A percentile compares a stretch with the other conserved stretches of the same genome.
These are phyloP conservation scores for Blastobotrys indianensis DNA, from an alignment of 1,139 yeast species.

Conservation along the genomic window DNA sequence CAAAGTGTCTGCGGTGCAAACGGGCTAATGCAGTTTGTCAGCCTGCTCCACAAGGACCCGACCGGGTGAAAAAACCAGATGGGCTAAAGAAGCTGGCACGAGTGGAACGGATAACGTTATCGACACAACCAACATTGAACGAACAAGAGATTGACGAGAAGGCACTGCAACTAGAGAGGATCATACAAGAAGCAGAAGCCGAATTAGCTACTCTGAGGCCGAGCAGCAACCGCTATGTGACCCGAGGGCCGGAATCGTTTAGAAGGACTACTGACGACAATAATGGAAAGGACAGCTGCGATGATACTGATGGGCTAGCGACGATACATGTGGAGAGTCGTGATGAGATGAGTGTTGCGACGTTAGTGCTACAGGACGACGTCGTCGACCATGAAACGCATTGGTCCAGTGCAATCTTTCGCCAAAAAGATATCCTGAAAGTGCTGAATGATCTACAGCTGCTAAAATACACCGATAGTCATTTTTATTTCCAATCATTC, in stretches of 20 bases:
- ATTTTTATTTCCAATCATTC: slow-evolving; percentile 36
- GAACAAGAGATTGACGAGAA: slow-evolving; percentile 1
- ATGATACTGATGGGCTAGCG: neutral
- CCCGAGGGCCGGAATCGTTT: too few species aligned
- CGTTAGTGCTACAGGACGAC: slow-evolving; percentile 29
- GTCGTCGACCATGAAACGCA: slow-evolving; percentile 17
- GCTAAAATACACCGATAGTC: slow-evolving; percentile 29
- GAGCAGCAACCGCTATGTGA: neutral
- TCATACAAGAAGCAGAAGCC: slow-evolving; percentile 9
- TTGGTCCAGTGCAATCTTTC: too few species aligned
- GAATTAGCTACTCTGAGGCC: slow-evolving; percentile 25
- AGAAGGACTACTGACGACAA: too few species aligned
- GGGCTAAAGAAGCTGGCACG: neutral
- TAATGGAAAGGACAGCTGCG: too few species aligned
- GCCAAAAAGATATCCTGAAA: too few species aligned
- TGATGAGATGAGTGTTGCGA: neutral
- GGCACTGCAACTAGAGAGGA: neutral
- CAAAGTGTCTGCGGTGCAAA: slow-evolving; percentile 6
- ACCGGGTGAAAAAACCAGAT: neutral
- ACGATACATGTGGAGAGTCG: neutral
- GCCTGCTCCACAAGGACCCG: neutral
- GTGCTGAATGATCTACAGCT: slow-evolving; percentile 32
- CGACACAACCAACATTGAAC: slow-evolving; percentile 1
- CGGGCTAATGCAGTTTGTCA: slow-evolving; percentile 5
- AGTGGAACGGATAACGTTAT: slow-evolving; percentile 3